phyloP scores from a whole-genome alignment of 1,284 basidiomycete genomes.

The Malassezia vespertilionis region DNA sequence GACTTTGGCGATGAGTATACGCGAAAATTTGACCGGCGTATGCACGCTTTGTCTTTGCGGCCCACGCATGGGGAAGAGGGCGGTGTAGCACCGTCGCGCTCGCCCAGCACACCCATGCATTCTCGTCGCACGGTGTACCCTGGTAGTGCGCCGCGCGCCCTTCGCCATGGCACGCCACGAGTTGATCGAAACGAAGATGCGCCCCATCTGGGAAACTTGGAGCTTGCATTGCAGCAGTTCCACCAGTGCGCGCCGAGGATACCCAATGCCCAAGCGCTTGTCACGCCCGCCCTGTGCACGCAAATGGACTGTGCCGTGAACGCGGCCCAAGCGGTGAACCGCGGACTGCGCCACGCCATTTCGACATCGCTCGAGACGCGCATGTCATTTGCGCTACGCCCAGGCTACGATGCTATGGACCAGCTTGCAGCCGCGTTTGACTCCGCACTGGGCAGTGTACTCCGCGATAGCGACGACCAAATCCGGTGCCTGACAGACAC shows the following conservation, averaged over 20 bases:
- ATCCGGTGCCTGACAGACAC: slow-evolving; percentile 31
- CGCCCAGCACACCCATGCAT: no score
- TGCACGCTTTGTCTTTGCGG: no score
- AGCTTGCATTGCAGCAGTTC: neutral
- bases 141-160: no score
- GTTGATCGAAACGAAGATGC: no score
- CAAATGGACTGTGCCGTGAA: slow-evolving; percentile 21
- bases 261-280: neutral
- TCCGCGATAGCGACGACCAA: slow-evolving; percentile 36
- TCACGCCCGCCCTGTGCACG: slow-evolving; percentile 17
- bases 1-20: slow-evolving; percentile 2
- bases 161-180: no score
- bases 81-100: no score
- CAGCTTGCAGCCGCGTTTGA: slow-evolving; percentile 18
- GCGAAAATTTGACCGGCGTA: no score
- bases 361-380: slow-evolving; percentile 20
- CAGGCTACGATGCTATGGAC: neutral
- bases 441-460: slow-evolving; percentile 19
- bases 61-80: no score
- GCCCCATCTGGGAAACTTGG: neutral
- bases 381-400: slow-evolving; percentile 23
- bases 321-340: slow-evolving; percentile 27
- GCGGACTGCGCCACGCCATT: slow-evolving; percentile 20
- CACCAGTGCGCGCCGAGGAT: slow-evolving; percentile 1
- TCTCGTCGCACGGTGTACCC: no score